Evolutionary conservation across 2,329 filamentous ascomycete species (phyloP).

Genomic region (Trichoderma semiorbis): DNA sequence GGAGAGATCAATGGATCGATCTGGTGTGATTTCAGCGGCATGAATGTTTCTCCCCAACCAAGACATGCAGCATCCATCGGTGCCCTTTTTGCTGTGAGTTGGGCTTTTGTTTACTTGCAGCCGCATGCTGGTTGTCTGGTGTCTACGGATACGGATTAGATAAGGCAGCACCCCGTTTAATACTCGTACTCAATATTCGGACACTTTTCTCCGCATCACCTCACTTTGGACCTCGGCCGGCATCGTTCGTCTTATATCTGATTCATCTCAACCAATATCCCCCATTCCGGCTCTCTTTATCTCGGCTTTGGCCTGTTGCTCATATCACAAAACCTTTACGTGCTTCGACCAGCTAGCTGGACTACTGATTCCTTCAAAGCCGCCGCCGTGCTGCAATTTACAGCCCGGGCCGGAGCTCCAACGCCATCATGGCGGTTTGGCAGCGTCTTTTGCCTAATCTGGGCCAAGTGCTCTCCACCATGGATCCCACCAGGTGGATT

Average conservation of each 20-base stretch:
- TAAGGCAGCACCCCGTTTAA: not conserved
- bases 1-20: not conserved
- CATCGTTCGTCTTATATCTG: not conserved
- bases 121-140: not conserved
- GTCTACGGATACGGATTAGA: not conserved
- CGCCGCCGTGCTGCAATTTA: not conserved
- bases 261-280: not conserved
- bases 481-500: not conserved
- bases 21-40: not conserved
- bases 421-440: not conserved
- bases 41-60: not conserved
- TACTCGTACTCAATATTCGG: not conserved
- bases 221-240: not conserved
- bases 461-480: constrained; percentile 13
- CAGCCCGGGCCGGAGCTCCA: not conserved
- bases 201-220: not conserved
- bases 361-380: not conserved
- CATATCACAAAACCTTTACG: not conserved
- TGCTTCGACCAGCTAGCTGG: not conserved
- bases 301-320: not conserved
- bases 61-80: not conserved
- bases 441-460: constrained; percentile 15
- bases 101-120: not conserved
- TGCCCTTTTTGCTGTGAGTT: not conserved
- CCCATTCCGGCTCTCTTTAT: not conserved